phyloP scores from a whole-genome alignment of 116 monocot species.

The Phalaenopsis hybrid region DNA sequence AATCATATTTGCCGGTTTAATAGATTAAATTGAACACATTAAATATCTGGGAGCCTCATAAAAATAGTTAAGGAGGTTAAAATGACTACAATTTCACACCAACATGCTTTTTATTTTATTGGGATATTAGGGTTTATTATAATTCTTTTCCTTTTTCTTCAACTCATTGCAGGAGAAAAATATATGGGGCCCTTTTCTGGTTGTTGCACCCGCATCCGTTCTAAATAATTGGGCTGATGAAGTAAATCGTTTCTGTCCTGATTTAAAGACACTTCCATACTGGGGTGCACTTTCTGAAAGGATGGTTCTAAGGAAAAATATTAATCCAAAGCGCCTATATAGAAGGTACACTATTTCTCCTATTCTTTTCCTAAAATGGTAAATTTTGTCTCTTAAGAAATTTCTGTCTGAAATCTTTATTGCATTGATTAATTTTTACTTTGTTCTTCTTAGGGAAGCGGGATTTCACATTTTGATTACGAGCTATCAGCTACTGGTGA shows the following conservation, averaged over 20 bases:
- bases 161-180: slow-evolving; percentile 70
- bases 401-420: not conserved
- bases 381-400: not conserved
- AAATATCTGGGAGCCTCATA: no score
- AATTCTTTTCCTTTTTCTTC: not conserved
- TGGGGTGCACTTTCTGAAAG: slow-evolving; percentile 86
- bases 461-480: slow-evolving; percentile 97
- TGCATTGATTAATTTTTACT: not conserved
- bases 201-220: slow-evolving; percentile 95
- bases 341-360: slow-evolving; percentile 42
- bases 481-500: slow-evolving; percentile 90
- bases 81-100: not conserved
- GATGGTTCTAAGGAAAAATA: slow-evolving; percentile 75
- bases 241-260: slow-evolving; percentile 86
- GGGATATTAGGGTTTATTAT: not conserved
- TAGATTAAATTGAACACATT: no score
- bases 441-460: slow-evolving; percentile 48
- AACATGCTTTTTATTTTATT: not conserved
- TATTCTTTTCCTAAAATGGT: not conserved
- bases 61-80: no score
- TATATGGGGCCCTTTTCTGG: slow-evolving; percentile 98
- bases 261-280: slow-evolving; percentile 89
- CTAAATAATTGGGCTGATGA: slow-evolving; percentile 99
- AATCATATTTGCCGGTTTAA: no score
- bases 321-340: slow-evolving; percentile 91